Evolutionary conservation across 768 basidiomycete species (phyloP).

Genomic region (Obba rivulosa): DNA sequence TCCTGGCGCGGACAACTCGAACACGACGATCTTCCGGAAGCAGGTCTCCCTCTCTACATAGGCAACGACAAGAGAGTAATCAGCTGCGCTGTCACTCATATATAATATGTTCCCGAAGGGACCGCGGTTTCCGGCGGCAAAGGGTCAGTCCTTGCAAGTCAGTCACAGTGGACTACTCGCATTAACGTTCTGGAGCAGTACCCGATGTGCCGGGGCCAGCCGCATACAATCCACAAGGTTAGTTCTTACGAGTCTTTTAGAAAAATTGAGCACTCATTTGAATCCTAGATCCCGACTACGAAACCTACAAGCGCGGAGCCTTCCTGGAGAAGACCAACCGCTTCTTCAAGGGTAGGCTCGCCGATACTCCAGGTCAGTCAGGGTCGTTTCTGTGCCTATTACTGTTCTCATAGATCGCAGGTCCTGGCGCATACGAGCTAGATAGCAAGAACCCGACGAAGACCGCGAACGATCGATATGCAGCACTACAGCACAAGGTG

Average conservation of each 20-base stretch:
- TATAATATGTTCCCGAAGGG: constrained; percentile 42
- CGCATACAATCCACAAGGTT: constrained; percentile 42
- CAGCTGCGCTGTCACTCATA: too few relatives aligned
- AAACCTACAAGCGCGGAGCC: constrained; percentile 52
- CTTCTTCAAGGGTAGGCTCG: constrained; percentile 39
- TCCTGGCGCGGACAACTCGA: too few relatives aligned
- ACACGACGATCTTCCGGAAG: too few relatives aligned
- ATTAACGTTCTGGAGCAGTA: constrained; percentile 22
- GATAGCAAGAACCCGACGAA: constrained; percentile 23
- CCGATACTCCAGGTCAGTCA: constrained; percentile 37
- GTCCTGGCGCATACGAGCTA: constrained; percentile 27
- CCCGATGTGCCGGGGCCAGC: constrained; percentile 51
- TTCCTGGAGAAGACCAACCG: constrained; percentile 54
- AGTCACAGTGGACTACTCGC: not conserved
- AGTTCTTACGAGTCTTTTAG: not conserved
- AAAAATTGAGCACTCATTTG: not conserved
- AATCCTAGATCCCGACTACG: constrained; percentile 36
- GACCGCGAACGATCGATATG: constrained; percentile 40
- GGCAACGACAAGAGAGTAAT: too few relatives aligned
- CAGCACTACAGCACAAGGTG: constrained; percentile 53
- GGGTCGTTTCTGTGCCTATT: not conserved
- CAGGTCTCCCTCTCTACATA: too few relatives aligned
- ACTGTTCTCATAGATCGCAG: constrained; percentile 19
- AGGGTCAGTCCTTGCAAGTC: constrained; percentile 5
- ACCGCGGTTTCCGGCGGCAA: constrained; percentile 32